A percentile compares a stretch with the other conserved stretches of the same genome.
Evolutionary conservation across 2,329 filamentous ascomycete genomes (phyloP).

Genomic region (Septoria linicola): DNA sequence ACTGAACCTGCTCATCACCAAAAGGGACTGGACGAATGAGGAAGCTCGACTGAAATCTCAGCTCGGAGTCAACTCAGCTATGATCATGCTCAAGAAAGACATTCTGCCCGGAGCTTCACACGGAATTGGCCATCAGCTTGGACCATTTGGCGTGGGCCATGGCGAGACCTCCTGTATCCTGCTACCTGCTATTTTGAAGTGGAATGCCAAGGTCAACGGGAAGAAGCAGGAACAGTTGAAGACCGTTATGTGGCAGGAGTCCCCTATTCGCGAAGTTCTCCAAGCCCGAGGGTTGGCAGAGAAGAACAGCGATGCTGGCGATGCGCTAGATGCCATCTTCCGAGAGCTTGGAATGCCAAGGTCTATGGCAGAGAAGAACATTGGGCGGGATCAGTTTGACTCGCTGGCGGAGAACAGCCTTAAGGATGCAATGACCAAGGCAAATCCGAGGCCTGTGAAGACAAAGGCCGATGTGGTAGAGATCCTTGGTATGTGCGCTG

Average conservation of each 20-base stretch:
- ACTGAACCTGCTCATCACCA: constrained; percentile 46
- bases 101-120: constrained; percentile 44
- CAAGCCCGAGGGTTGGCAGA: constrained; percentile 27
- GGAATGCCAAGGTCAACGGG: constrained; percentile 45
- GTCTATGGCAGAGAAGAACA: constrained; percentile 52
- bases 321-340: constrained; percentile 54
- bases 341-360: constrained; percentile 55
- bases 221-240: constrained; percentile 45
- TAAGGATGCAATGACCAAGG: constrained; percentile 51
- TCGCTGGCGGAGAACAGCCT: constrained; percentile 52
- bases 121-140: constrained; percentile 48
- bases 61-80: constrained; percentile 46
- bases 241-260: constrained; percentile 43
- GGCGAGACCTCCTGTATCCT: constrained; percentile 60
- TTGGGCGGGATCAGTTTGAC: constrained; percentile 51
- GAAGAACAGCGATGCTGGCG: constrained; percentile 48
- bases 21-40: constrained; percentile 40
- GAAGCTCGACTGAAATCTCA: constrained; percentile 50
- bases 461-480: constrained; percentile 53
- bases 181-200: constrained; percentile 57
- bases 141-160: constrained; percentile 57
- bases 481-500: constrained; percentile 46
- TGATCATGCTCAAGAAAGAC: constrained; percentile 37
- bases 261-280: constrained; percentile 42
- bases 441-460: constrained; percentile 52